Evolutionary conservation across 1,284 basidiomycete genomes (phyloP), one percentile per base, ranked within the genome.

Genomic region (Tilletia horrida): DNA sequence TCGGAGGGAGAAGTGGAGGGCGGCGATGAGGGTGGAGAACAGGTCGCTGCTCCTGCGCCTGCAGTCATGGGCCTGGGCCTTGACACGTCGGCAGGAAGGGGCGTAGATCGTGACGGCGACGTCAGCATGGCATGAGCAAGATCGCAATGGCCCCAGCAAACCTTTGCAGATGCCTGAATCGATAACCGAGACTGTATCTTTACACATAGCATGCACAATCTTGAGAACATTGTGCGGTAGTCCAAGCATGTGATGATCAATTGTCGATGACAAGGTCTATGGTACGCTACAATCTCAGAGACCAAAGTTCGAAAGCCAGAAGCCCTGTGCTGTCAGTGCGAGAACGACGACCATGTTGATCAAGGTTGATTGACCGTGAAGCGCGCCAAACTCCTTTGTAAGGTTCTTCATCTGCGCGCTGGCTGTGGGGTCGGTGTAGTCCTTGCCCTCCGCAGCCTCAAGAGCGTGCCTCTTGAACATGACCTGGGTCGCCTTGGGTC

Each of bases 391-490:
- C 40, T 45, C 18, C 61, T 62, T 43, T 23, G n/a, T 43, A 14
- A 62, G 40, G 4, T 62, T 40, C 42, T 62, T 62, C 61, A 62
- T 62, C 40, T 62, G 42, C 8, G 40, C 16, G 61, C 61, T 62
- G n/a, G 40, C 61, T 2, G 61, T 62, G 31, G 43, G 42, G 42
- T 62, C 43, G 8, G 3, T 27, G 61, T 62, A 62, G 42, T 45
- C 43, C 25, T 62, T 62, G 16, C 61, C 61, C 40, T 62, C 61
- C 18, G 61, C 43, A n/a, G 42, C 42, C 21, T 62, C 61, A 9
- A 62, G 40, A 1, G 42, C 42, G 40, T 62, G 61, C 8, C 61
- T 35, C 42, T 45, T 43, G 61, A 40, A 62, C 61, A 62, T 62
- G 31, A 44, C 40, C 42, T 44, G 42, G 2, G 61, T 62, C 18